Percentiles rank a stretch among this genome's conserved stretches.
Evolutionary conservation across 352 stramenopile species (phyloP).

Genomic region (Phytophthora syringae): DNA sequence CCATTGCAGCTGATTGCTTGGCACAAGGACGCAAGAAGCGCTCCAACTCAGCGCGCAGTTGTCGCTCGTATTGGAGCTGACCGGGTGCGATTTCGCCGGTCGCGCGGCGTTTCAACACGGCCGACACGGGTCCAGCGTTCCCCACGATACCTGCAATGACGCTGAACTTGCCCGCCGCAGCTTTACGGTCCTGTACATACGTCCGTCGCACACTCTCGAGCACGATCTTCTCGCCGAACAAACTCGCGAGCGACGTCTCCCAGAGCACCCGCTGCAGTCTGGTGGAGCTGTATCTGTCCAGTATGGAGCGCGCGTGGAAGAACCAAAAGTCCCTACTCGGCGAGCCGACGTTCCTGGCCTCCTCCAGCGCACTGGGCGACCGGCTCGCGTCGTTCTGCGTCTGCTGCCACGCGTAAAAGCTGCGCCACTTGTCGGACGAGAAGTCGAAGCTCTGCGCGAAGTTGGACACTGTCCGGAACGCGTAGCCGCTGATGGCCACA

Average conservation of each 20-base stretch:
- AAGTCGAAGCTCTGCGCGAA: slow-evolving; percentile 91
- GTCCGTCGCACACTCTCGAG: slow-evolving; percentile 54
- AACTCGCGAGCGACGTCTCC: slow-evolving; percentile 69
- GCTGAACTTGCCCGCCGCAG: slow-evolving; percentile 24
- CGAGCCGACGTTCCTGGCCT: slow-evolving; percentile 56
- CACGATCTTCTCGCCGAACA: slow-evolving; percentile 71
- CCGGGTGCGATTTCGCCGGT: slow-evolving; percentile 23
- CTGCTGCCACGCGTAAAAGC: slow-evolving; percentile 77
- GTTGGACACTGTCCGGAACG: slow-evolving; percentile 79
- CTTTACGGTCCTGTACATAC: slow-evolving; percentile 19
- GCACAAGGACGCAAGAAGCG: slow-evolving; percentile 55
- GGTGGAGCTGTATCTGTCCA: slow-evolving; percentile 70
- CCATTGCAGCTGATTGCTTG: slow-evolving; percentile 46
- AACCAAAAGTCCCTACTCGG: slow-evolving; percentile 79
- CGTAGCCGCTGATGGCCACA: slow-evolving; percentile 80
- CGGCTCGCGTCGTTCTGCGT: slow-evolving; percentile 38
- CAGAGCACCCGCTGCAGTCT: slow-evolving; percentile 78
- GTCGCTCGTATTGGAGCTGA: slow-evolving; percentile 33
- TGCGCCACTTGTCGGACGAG: slow-evolving; percentile 79
- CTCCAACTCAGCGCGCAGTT: slow-evolving; percentile 51
- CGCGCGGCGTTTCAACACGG: slow-evolving; percentile 28
- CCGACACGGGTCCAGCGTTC: slow-evolving; percentile 23
- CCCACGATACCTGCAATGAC: slow-evolving; percentile 34
- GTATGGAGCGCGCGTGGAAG: slow-evolving; percentile 61
- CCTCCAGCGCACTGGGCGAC: slow-evolving; percentile 42